These are phyloP conservation scores for Punctularia strigosozonata DNA, from an alignment of 768 basidiomycete genomes.

Conservation along the genomic window DNA sequence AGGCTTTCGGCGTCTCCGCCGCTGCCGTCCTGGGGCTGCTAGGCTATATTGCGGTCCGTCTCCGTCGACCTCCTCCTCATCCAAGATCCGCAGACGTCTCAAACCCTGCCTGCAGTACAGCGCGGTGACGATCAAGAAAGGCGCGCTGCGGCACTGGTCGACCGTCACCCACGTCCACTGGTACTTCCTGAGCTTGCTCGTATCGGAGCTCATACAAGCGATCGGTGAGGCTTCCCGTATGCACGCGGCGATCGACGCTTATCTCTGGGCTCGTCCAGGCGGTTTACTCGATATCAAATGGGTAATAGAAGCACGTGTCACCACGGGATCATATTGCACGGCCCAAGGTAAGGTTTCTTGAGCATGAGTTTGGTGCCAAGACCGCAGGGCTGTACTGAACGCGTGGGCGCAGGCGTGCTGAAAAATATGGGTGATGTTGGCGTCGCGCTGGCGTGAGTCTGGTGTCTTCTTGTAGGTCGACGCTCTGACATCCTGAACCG, in stretches of 20 bases:
- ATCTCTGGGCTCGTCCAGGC: neutral
- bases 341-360: neutral
- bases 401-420: constrained; percentile 18
- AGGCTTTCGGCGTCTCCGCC: constrained; percentile 18
- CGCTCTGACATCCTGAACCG: constrained; percentile 2
- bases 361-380: neutral
- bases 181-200: constrained; percentile 21
- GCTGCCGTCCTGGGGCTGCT: constrained; percentile 17
- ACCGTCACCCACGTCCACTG: constrained; percentile 21
- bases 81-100: neutral
- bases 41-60: constrained; percentile 18
- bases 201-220: constrained; percentile 21
- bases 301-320: neutral
- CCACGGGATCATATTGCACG: neutral
- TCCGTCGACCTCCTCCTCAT: neutral
- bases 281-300: neutral
- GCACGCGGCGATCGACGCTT: neutral
- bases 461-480: constrained; percentile 3
- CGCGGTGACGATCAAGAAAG: constrained; percentile 13
- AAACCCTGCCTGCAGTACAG: constrained; percentile 12
- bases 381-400: neutral
- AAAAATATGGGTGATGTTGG: constrained; percentile 30
- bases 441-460: constrained; percentile 24
- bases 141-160: constrained; percentile 17
- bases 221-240: constrained; percentile 14